Evolutionary conservation across 495 filamentous ascomycete genomes (phyloP), one percentile per base, ranked within the genome.

Genomic region (Talaromyces liani): DNA sequence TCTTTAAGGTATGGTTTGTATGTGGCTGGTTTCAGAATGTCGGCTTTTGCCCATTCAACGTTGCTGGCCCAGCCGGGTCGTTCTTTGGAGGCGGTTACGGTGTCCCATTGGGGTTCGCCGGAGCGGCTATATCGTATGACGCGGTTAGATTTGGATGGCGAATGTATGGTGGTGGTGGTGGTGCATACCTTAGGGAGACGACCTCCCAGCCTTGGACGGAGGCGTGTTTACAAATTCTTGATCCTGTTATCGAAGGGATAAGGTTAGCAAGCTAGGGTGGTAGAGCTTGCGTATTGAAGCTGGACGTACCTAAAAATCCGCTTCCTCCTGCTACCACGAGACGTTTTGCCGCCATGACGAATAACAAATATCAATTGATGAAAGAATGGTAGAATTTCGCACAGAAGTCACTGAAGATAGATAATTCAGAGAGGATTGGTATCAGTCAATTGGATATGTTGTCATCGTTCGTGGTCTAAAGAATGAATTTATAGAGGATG

Each of bases 321-420:
- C 87, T 97, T 60, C 94, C 94, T 60, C 94, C 94, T 58, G 89
- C 93, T 57, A 98, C 92, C 45, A 98, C 85, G 14, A 98, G 75
- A 69, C 83, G 84, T 77, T 89, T 94, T 57, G 82, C 67, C 16
- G 81, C 71, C 76, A 82, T 82, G 45, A 4, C 7, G 10, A 3
- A 14, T 2, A 18, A 14, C n/a, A 27, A 6, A 31, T 49, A 49
- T 49, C 16, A 20, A 49, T 49, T 49, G 16, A 18, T 3, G 2
- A 5, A 16, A 49, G n/a, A 20, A 6, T 20, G 22, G 45, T 45
- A 6, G 9, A 36, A 45, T 6, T 45, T 18, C 4, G 39, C 39
- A 45, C 14, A 45, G 4, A 18, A 45, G 39, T 16, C 39, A 45
- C 9, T 36, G 10, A 36, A 12, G 9, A 36, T 7, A 31, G 3